Base-by-base conservation (phyloP, 176 grass and related monocot species). In the Dactylis glomerata region DNA sequence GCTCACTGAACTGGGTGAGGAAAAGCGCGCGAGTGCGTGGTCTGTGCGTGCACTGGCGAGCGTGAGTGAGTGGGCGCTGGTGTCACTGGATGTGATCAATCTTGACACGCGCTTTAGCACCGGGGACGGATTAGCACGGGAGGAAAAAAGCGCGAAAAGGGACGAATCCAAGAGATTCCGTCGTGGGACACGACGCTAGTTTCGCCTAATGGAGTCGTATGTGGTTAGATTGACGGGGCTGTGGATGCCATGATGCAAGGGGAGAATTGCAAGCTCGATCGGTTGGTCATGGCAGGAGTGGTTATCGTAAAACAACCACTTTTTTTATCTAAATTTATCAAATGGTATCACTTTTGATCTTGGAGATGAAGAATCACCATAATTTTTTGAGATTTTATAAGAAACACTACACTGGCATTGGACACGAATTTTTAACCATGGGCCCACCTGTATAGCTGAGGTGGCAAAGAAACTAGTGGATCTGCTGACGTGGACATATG, bases 1-100 rank as follows among this genome's bases (percentile, higher is more conserved):
- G 27, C 40, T 56, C 54, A 66, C 82, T 75, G 82, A 49, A 38
- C 68, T 49, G 13, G 15, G n/a, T 6, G 6, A 75, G 15, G 27
- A 50, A 75, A 42, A 73, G 69, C 69, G 69, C 69, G 42, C 69
- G 67, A 73, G 42, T 73, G 70, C 70, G 24, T 71, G 68, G 67
- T 27, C 38, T 72, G 68, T 8, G 63, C 63, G 46, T 49, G 46
- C 46, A 50, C 19, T 14, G 47, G 10, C 40, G 8, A 41, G 68
- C 2, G 67, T 3, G 67, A 13, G 37, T 8, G 37, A 73, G 70
- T 73, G 70, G 42, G 23, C 24, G 42, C 42, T 49, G 70, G 41
- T 17, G 68, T 72, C 68, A 72, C 68, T 34, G 14, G 38, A 71
- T 45, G 68, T 45, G 68, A 71, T 44, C 3, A 38, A 8, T 71